Conservation (phyloP, 169 alveolate genomes). For the Perkinsus marinus region DNA sequence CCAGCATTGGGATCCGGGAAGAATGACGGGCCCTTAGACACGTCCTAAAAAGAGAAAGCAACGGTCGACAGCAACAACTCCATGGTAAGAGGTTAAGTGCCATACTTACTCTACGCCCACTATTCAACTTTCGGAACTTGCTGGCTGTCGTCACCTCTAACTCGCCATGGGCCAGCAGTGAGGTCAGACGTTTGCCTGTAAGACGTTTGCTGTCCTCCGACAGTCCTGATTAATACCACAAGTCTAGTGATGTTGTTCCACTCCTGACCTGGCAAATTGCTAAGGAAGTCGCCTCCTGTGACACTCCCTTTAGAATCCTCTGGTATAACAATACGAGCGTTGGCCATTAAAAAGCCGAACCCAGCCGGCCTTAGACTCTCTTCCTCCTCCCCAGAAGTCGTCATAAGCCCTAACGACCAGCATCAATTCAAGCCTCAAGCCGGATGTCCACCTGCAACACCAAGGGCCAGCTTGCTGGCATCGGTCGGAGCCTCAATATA, state of each 20-base stretch:
- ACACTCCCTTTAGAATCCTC: neutral
- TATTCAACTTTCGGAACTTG: neutral
- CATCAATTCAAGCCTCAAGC: neutral
- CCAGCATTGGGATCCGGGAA: neutral
- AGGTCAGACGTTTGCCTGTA: neutral
- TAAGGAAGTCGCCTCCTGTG: neutral
- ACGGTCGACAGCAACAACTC: no score
- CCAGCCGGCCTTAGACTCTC: neutral
- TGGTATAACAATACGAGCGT: neutral
- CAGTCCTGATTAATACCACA: no score
- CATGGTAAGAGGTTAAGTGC: no score
- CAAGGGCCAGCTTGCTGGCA: neutral
- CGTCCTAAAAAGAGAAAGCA: neutral
- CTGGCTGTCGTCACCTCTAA: neutral
- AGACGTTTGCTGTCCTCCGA: neutral
- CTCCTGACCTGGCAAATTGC: neutral
- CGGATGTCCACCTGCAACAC: neutral
- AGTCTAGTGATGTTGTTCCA: no score
- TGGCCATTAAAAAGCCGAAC: neutral
- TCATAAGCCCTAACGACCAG: neutral
- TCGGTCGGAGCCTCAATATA: neutral
- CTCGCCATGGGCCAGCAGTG: neutral
- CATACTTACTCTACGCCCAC: neutral
- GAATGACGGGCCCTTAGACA: neutral
- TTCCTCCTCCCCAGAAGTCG: neutral